A percentile compares a stretch with the other conserved stretches of the same genome.
Conservation (phyloP, 2,329 filamentous ascomycete genomes). For the Trichoderma atrobrunneum region DNA sequence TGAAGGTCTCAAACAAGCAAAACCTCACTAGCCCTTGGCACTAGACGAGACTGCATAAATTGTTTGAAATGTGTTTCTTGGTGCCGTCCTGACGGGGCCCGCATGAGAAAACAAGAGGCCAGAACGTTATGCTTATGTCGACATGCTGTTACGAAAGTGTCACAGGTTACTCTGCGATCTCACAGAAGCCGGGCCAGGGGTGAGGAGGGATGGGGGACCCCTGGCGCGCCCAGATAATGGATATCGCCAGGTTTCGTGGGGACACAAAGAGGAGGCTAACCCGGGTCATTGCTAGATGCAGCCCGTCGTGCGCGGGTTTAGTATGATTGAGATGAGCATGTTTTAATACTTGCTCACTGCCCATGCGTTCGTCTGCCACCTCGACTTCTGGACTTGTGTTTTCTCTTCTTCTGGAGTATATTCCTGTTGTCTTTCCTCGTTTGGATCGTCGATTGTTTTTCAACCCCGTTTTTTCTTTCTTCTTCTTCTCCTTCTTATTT, state of each 20-base stretch:
- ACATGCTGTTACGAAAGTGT: constrained; percentile 26
- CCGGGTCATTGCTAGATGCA: constrained; percentile 15
- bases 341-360: constrained; percentile 17
- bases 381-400: background rate
- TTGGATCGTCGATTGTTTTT: background rate
- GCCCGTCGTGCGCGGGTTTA: constrained; percentile 4
- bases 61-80: constrained; percentile 13
- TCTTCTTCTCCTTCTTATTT: constrained; percentile 14
- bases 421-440: background rate
- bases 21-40: background rate
- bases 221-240: background rate
- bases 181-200: constrained; percentile 16
- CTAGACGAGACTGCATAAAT: background rate
- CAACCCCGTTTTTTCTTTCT: background rate
- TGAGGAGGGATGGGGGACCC: background rate
- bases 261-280: constrained; percentile 20
- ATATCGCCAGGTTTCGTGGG: constrained; percentile 23
- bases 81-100: constrained; percentile 2
- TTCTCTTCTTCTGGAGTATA: background rate
- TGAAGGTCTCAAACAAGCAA: background rate
- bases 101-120: constrained; percentile 19
- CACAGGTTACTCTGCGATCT: constrained; percentile 28
- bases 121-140: constrained; percentile 25
- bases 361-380: background rate
- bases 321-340: background rate